Evolutionary conservation across 2,329 filamentous ascomycete genomes (phyloP), one percentile per base, ranked within the genome.

Genomic region (Aspergillus melleus): DNA sequence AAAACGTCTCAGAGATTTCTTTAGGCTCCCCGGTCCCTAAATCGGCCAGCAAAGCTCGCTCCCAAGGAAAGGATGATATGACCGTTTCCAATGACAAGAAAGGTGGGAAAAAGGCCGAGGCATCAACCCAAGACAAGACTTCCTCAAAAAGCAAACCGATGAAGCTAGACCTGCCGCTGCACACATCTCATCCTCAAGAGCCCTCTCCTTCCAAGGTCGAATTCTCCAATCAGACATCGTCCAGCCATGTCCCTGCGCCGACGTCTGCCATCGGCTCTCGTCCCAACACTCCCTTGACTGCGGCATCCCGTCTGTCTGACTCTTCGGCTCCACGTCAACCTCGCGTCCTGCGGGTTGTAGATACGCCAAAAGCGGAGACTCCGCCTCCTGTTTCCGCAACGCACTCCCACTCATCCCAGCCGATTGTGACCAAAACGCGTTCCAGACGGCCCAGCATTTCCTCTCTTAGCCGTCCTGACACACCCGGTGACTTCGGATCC

Each of bases 381-480:
- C 71, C 72, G 8, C 68, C 71, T 20, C 69, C 73, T 29, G 49
- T 62, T 42, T 70, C 73, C 12, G 69, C 69, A 19, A 69, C 68
- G 24, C 70, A 72, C n/a, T 74, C 74, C 6, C 61, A 72, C 2
- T 68, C 72, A 4, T 72, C 75, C 36, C 57, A 72, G 11, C 65
- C 71, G 3, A 68, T 70, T 2, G 66, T 69, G 30, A 61, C 58
- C 30, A 77, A 73, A 68, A 68, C 62, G 2, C 69, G 73, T 29
- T 74, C 74, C 10, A 66, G 74, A 47, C 67, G 69, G 51, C 72
- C 73, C 39, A 79, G 75, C 60, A 73, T 87, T 12, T 83, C 84
- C 8, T 87, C 85, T 1, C 75, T 82, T 53, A 85, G 85, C 62
- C 75, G 78, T n/a, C 84, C 86, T 14, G 84, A 83, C 16, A 88